Base-by-base conservation (phyloP, 768 basidiomycete genomes). In the Austroboletus eburneus region DNA sequence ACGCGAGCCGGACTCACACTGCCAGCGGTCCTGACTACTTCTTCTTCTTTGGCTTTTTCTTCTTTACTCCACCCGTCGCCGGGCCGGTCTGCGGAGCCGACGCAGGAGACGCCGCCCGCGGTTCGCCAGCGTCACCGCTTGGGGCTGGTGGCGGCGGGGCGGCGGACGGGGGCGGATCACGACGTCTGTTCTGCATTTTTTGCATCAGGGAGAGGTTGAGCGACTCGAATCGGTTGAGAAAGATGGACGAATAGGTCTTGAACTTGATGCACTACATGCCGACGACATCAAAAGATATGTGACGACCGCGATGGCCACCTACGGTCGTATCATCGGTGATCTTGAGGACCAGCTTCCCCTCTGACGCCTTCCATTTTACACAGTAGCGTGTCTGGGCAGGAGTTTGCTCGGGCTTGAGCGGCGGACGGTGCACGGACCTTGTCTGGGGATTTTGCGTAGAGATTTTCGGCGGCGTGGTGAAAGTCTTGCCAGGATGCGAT, bases 171-270 rank as follows among this genome's bases (percentile, higher is more conserved):
- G 67, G 62, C 24, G 67, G 67, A 41, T 66, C 64, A 3, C 67
- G 68, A 45, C 65, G 73, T 14, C 62, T 74, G 58, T 92, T 91
- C 61, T 82, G 86, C 84, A 92, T 91, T 69, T 86, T 87, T 57
- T 84, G 78, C 74, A 91, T 87, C 43, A 96, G 73, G 7, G 86
- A 81, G 35, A 87, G 77, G 62, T 95, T 96, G 50, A 98, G 76
- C 7, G 85, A 77, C 67, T 97, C 93, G 70, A 98, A 97, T 56
- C 94, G 87, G 75, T 97, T 96, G 53, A 98, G 83, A 69, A 91
- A 91, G 62, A 95, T 85, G 42, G 89, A 91, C 3, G 93, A 96
- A 57, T 85, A 83, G 2, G 94, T 95, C 68, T 94, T 92, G 75
- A 95, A 97, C 68, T 94, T 96, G 57, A 97, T 75, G 65, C 92